Percentiles rank a stretch among this genome's conserved stretches.
phyloP scores from a whole-genome alignment of 108 stramenopile species.

The Cyclotella sp. region DNA sequence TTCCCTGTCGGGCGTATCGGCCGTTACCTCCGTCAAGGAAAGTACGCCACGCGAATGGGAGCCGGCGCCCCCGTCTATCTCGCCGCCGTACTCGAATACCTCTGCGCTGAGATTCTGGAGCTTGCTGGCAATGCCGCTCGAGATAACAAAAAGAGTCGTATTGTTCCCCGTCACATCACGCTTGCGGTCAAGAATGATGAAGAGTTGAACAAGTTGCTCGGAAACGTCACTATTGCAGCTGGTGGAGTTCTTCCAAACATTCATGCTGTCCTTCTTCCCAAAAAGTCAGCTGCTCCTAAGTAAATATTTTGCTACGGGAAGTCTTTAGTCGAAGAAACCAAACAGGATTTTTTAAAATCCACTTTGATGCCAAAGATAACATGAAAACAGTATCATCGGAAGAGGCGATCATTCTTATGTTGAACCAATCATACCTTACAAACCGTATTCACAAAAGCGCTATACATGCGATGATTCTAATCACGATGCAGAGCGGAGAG shows the following conservation, averaged over 20 bases:
- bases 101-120: conserved; percentile 88
- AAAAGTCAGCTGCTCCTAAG: neutral
- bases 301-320: neutral
- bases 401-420: no score
- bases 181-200: conserved; percentile 90
- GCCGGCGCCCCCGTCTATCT: no score
- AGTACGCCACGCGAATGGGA: no score
- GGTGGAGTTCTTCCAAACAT: conserved; percentile 95
- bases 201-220: conserved; percentile 89
- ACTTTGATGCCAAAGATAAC: no score
- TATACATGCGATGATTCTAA: no score
- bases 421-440: no score
- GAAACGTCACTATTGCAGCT: conserved; percentile 88
- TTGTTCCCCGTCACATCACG: conserved; percentile 74
- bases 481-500: no score
- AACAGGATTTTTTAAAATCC: neutral
- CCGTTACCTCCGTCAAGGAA: neutral
- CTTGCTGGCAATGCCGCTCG: conserved; percentile 88
- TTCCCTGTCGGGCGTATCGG: no score
- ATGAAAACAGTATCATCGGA: no score
- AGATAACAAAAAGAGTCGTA: neutral
- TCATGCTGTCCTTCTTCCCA: conserved; percentile 90
- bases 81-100: neutral
- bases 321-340: neutral
- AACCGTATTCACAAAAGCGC: no score